A percentile compares a stretch with the other conserved stretches of the same genome.
Evolutionary conservation across 108 stramenopile species (phyloP).

Genomic region (Asterionellopsis glacialis): DNA sequence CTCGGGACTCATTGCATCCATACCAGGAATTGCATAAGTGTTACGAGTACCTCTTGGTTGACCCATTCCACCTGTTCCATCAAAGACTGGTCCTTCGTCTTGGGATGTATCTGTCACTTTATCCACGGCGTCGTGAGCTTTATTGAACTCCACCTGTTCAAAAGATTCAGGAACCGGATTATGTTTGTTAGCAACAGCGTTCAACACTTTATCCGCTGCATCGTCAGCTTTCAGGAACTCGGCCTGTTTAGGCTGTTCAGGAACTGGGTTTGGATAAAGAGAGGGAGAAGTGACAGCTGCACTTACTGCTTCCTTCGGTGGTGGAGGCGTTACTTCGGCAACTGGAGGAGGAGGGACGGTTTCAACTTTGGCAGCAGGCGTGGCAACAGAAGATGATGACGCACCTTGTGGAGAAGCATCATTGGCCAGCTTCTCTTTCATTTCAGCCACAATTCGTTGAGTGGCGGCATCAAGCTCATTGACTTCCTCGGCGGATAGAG

Average conservation of each 20-base stretch:
- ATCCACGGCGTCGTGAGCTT: not conserved
- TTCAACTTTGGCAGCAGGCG: too few relatives aligned
- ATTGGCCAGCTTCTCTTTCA: conserved; percentile 45
- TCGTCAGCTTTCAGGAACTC: too few relatives aligned
- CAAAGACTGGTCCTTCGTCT: conserved; percentile 39
- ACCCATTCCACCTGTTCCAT: conserved; percentile 46
- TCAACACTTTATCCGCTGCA: not conserved
- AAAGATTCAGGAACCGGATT: not conserved
- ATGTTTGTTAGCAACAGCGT: not conserved
- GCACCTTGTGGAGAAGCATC: not conserved
- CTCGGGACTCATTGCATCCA: conserved; percentile 80
- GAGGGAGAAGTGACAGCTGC: too few relatives aligned
- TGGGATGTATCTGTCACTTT: conserved; percentile 18
- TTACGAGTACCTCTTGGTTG: conserved; percentile 65
- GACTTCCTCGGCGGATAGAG: conserved; percentile 41
- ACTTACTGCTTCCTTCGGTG: too few relatives aligned
- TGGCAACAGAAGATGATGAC: not conserved
- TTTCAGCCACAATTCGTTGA: conserved; percentile 46
- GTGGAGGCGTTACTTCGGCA: too few relatives aligned
- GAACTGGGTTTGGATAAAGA: too few relatives aligned
- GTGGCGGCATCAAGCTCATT: conserved; percentile 32
- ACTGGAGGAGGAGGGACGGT: too few relatives aligned
- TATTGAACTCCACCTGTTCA: not conserved
- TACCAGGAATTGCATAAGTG: conserved; percentile 65
- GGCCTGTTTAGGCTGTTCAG: too few relatives aligned